These are phyloP conservation scores for Eremothecium cymbalariae DNA, from an alignment of 1,139 yeast species.

Conservation along the genomic window DNA sequence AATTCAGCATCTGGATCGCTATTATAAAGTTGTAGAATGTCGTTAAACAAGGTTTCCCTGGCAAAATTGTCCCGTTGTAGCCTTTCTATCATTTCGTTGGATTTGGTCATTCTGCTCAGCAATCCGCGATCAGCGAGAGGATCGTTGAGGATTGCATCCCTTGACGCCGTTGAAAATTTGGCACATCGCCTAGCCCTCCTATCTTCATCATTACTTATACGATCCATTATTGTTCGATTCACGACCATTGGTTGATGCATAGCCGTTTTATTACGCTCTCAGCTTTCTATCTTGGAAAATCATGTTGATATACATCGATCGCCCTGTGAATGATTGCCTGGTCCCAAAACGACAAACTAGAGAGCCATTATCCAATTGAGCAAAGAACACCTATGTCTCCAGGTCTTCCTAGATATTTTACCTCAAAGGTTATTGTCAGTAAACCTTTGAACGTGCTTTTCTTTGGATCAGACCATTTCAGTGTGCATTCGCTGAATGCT, in stretches of 20 bases:
- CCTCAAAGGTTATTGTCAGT: not conserved
- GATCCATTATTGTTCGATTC: too few species aligned
- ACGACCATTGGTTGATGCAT: too few species aligned
- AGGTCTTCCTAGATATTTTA: not conserved
- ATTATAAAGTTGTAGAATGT: constrained; percentile 6
- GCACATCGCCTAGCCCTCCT: constrained; percentile 12
- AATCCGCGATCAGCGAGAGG: constrained; percentile 14
- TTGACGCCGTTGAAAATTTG: constrained; percentile 16
- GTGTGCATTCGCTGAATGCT: constrained; percentile 48
- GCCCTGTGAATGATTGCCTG: too few species aligned
- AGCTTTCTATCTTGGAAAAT: too few species aligned
- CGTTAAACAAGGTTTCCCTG: constrained; percentile 10
- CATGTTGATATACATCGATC: too few species aligned
- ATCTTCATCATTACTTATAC: not conserved
- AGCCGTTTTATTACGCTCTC: not conserved
- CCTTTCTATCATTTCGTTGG: constrained; percentile 4
- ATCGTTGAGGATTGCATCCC: constrained; percentile 13
- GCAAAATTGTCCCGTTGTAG: constrained; percentile 11
- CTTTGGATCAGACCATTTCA: constrained; percentile 78
- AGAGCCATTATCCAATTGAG: too few species aligned
- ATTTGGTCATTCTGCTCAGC: constrained; percentile 15
- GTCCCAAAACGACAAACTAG: too few species aligned
- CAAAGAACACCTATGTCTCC: too few species aligned
- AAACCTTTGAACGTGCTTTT: constrained; percentile 43
- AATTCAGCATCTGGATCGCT: constrained; percentile 5